These are phyloP conservation scores for Colletotrichum tanaceti DNA, from an alignment of 2,329 filamentous ascomycete species.

Conservation along the genomic window DNA sequence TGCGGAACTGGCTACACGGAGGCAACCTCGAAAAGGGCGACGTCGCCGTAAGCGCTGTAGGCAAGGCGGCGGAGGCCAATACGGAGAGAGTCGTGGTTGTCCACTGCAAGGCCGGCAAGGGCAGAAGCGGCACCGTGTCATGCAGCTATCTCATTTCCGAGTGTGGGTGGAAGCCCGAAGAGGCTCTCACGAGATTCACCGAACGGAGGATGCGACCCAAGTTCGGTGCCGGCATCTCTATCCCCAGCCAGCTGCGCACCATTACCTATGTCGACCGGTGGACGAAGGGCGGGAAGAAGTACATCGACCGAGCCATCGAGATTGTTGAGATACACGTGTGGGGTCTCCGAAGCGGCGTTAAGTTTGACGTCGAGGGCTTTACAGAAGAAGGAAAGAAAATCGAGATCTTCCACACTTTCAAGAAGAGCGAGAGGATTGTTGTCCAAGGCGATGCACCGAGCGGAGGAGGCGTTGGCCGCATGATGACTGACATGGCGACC, in stretches of 20 bases:
- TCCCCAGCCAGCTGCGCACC: constrained; percentile 91
- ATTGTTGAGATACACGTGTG: constrained; percentile 90
- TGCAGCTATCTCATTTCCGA: constrained; percentile 93
- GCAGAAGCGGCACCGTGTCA: constrained; percentile 86
- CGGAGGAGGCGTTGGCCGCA: constrained; percentile 60
- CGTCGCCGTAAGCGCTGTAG: constrained; percentile 19
- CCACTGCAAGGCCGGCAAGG: constrained; percentile 98
- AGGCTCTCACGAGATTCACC: constrained; percentile 72
- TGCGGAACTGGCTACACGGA: constrained; percentile 85
- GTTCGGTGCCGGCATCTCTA: constrained; percentile 91
- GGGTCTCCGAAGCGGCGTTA: constrained; percentile 89
- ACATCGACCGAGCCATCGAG: constrained; percentile 85
- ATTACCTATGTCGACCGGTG: constrained; percentile 90
- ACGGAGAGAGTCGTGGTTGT: constrained; percentile 81
- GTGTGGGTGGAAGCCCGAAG: constrained; percentile 69
- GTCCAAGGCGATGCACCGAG: constrained; percentile 69
- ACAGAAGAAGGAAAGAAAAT: constrained; percentile 91
- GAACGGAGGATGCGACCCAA: constrained; percentile 87
- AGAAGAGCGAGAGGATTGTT: constrained; percentile 75
- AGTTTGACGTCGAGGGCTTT: constrained; percentile 86
- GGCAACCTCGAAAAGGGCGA: constrained; percentile 52
- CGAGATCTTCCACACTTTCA: constrained; percentile 84
- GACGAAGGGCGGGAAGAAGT: constrained; percentile 79
- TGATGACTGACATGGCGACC: constrained; percentile 66
- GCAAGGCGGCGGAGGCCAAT: constrained; percentile 44